Base-by-base conservation (phyloP, 192 early-diverging fungal genomes). In the Coemansia sp. region DNA sequence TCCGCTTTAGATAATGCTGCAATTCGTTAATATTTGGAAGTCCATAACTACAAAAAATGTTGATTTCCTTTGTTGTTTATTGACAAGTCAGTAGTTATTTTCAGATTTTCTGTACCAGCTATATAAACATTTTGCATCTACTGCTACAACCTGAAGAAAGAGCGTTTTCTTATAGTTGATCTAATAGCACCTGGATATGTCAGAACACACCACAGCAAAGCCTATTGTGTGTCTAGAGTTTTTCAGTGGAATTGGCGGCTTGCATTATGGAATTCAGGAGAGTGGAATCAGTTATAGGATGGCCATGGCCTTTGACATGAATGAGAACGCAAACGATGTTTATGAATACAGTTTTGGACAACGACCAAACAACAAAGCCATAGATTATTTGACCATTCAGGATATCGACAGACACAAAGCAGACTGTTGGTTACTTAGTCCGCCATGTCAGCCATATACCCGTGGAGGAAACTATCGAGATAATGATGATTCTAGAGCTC, bases 401-500 rank as follows among this genome's bases (percentile, higher is more conserved):
- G 78, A 80, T 52, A 75, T 80, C 19, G 78, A 80, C 31, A 86
- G 76, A 75, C 85, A 89, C 65, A 66, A 86, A 9, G 90, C 91
- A 1, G 85, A 91, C 69, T 89, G 88, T 55, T 96, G 95, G 95
- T 81, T 98, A 8, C 82, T 95, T 55, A 92, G 90, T 61, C 95
- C 95, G 25, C 95, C 95, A 0, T 98, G 95, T 63, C 95, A 97
- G 83, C 86, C 88, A 2, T 90, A 91, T 60, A 92, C 90, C 0
- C 81, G 85, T 11, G 92, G 90, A 21, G 94, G 94, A 20, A 94
- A 93, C 54, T 59, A 81, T 51, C 72, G 91, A 63, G 93, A 95
- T 63, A 84, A 88, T 67, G 66, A 75, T 24, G 78, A 80, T 32
- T 59, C 66, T 4, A 72, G 78, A 0, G 78, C 78, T 0, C 65